Evolutionary conservation across 441 rosid genomes (phyloP), one percentile per base, ranked within the genome.

Genomic region (Arabidopsis hybrid): DNA sequence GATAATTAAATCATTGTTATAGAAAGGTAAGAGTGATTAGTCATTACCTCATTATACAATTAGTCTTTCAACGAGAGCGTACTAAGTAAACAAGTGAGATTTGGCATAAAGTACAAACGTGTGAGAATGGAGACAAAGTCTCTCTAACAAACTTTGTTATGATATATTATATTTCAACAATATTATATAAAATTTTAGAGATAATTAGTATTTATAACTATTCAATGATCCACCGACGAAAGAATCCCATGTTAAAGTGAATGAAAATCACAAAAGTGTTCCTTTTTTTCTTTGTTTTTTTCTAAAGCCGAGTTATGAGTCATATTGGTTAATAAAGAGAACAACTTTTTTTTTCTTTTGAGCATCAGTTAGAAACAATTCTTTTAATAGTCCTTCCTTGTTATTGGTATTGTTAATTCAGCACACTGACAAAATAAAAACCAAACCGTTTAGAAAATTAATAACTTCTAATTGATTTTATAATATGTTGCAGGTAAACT

Each of bases 401-500:
- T 60, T 60, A 21, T 13, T 55, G 21, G 29, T 34, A n/a, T 16
- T 14, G 42, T 34, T 57, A 57, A 31, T 49, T 11, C 2, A 74
- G 11, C 13, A 50, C 66, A 65, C 12, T 47, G 42, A 47, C 60
- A 36, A 1, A 12, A 35, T 10, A 1, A 21, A 26, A 39, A 58
- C 8, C 1, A 26, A 65, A 36, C 6, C 16, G 66, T 38, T 65
- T 57, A 35, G 42, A 74, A 56, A 65, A 47, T 13, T n/a, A 60
- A 69, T 45, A 8, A 69, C 36, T n/a, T 75, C 6, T n/a, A 53
- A 76, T 12, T 77, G 60, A 12, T 2, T 34, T 7, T 71, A 32
- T 42, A 67, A 49, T 58, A 67, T 53, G 26, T 64, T 61, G 82
- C 95, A 95, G 99, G 99, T 73, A 95, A 85, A 75, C 84, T 95